These are phyloP conservation scores for Rhizopogon vulgaris DNA, from an alignment of 768 basidiomycete genomes.

Conservation along the genomic window DNA sequence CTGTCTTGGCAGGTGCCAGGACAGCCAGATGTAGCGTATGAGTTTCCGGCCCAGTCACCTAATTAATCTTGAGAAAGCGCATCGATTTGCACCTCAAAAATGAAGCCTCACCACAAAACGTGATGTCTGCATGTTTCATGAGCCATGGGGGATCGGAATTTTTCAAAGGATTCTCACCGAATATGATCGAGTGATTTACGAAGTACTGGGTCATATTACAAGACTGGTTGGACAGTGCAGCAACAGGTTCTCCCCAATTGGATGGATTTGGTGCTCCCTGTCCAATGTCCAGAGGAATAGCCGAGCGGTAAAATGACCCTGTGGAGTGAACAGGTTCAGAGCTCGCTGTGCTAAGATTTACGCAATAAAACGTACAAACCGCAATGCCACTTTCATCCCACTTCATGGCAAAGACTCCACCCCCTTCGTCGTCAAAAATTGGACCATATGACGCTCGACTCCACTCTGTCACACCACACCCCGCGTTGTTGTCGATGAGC, in stretches of 20 bases:
- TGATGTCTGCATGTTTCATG: constrained; percentile 51
- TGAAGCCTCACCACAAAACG: constrained; percentile 60
- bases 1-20: constrained; percentile 65
- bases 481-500: constrained; percentile 49
- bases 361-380: constrained; percentile 50
- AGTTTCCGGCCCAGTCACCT: constrained; percentile 86
- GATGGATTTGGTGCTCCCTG: constrained; percentile 58
- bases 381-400: constrained; percentile 78
- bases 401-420: constrained; percentile 85
- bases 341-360: neutral
- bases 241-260: constrained; percentile 65
- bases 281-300: constrained; percentile 62
- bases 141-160: constrained; percentile 7
- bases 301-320: constrained; percentile 83
- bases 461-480: constrained; percentile 76
- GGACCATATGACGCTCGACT: constrained; percentile 81
- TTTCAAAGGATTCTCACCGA: constrained; percentile 43
- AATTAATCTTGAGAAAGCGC: constrained; percentile 4
- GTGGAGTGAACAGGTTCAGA: constrained; percentile 5
- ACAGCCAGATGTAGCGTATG: constrained; percentile 66
- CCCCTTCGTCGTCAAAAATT: constrained; percentile 70
- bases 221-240: constrained; percentile 42
- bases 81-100: neutral
- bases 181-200: constrained; percentile 65
- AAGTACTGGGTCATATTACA: constrained; percentile 61